phyloP scores from a whole-genome alignment of 768 basidiomycete species.

The Tricholoma furcatifolium region DNA sequence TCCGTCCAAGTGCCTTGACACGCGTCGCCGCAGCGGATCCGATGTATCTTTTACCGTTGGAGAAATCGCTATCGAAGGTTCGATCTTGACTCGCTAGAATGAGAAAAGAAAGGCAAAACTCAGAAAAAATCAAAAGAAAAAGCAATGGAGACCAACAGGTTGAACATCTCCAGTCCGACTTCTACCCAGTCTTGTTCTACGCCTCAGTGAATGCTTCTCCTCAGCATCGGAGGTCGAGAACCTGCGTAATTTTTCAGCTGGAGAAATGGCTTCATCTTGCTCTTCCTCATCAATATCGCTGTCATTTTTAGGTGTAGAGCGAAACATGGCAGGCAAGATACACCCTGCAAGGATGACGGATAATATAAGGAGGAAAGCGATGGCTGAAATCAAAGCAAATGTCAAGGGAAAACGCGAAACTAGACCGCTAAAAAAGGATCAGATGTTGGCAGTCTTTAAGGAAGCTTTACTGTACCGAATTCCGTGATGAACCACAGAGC shows the following conservation, averaged over 20 bases:
- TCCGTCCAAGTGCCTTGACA: constrained; percentile 37
- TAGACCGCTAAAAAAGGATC: constrained; percentile 48
- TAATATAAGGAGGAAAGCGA: constrained; percentile 46
- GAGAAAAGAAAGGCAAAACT: neutral
- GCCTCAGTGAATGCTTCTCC: constrained; percentile 15
- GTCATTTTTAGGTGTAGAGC: constrained; percentile 8
- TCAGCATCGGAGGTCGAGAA: constrained; percentile 19
- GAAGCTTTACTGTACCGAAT: constrained; percentile 48
- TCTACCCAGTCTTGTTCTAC: constrained; percentile 24
- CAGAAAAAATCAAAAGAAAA: neutral
- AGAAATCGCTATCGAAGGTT: constrained; percentile 27
- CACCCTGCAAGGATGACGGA: constrained; percentile 47
- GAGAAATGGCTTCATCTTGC: neutral
- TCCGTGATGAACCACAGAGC: constrained; percentile 63
- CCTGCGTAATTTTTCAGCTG: constrained; percentile 1
- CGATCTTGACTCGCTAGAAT: constrained; percentile 28
- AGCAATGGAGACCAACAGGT: constrained; percentile 16
- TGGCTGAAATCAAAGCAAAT: constrained; percentile 46
- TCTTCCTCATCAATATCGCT: constrained; percentile 11
- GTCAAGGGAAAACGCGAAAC: constrained; percentile 67
- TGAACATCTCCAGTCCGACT: constrained; percentile 17
- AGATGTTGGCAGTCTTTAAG: neutral
- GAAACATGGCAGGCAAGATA: constrained; percentile 46
- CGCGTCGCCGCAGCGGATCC: constrained; percentile 43
- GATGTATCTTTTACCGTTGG: constrained; percentile 27